Evolutionary conservation across 495 filamentous ascomycete species (phyloP).

Genomic region (Trichodelitschia bisporula): DNA sequence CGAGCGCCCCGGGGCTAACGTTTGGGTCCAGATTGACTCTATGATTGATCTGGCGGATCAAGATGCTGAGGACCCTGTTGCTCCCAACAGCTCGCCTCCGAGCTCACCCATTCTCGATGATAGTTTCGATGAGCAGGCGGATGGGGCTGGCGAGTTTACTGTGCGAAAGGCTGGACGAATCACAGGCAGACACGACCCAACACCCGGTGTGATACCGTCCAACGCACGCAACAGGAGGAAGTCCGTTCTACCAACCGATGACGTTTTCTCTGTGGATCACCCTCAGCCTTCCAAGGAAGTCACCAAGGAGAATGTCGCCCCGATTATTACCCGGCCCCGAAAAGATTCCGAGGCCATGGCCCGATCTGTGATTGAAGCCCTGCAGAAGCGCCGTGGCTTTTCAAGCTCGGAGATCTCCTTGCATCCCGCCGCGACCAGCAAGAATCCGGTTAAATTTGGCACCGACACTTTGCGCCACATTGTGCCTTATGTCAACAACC

Average conservation of each 20-base stretch:
- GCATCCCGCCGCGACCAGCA: slow-evolving; percentile 18
- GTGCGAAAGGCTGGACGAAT: neutral
- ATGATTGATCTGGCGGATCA: slow-evolving; percentile 22
- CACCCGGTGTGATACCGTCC: neutral
- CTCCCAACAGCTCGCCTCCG: slow-evolving; percentile 12
- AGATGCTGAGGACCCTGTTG: slow-evolving; percentile 13
- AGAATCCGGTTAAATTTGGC: slow-evolving; percentile 60
- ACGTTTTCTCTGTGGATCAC: slow-evolving; percentile 2
- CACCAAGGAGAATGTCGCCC: slow-evolving; percentile 2
- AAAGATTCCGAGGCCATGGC: slow-evolving; percentile 37
- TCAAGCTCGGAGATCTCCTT: slow-evolving; percentile 4
- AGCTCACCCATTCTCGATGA: slow-evolving; percentile 17
- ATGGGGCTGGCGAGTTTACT: neutral
- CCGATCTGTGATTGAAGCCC: slow-evolving; percentile 57
- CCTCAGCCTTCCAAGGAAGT: slow-evolving; percentile 2
- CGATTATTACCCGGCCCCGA: slow-evolving; percentile 11
- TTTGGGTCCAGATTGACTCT: slow-evolving; percentile 19
- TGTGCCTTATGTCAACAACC: slow-evolving; percentile 56
- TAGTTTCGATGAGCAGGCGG: slow-evolving; percentile 14
- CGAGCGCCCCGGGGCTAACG: slow-evolving; percentile 8
- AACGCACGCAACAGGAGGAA: neutral
- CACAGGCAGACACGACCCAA: too few species aligned
- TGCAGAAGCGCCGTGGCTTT: slow-evolving; percentile 35
- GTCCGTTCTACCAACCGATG: neutral
- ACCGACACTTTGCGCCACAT: slow-evolving; percentile 71